These are phyloP conservation scores for Fraxinus velutina DNA, from an alignment of 305 asterid species.

Conservation along the genomic window DNA sequence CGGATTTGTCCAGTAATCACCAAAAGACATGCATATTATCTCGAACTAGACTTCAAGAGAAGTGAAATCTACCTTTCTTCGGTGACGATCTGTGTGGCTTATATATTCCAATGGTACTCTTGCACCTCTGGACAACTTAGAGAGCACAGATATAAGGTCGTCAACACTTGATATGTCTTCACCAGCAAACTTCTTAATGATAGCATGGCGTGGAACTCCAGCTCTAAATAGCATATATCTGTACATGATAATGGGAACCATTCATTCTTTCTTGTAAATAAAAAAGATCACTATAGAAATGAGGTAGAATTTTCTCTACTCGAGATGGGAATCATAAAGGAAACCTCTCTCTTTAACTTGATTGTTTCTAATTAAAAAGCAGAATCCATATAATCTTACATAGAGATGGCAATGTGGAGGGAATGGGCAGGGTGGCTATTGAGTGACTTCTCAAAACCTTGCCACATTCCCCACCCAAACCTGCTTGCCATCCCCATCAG, in stretches of 20 bases:
- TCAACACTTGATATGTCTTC: constrained; percentile 78
- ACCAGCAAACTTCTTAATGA: constrained; percentile 94
- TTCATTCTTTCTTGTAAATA: constrained; percentile 9
- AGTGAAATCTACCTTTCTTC: constrained; percentile 69
- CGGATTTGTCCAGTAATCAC: background rate
- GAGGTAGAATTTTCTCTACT: constrained; percentile 5
- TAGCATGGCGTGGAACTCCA: constrained; percentile 94
- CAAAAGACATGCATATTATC: constrained; percentile 14
- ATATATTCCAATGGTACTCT: constrained; percentile 92
- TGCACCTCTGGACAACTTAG: constrained; percentile 88
- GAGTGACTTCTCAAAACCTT: background rate
- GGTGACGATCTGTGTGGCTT: constrained; percentile 85
- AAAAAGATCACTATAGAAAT: constrained; percentile 2
- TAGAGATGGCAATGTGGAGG: background rate
- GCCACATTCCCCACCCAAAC: background rate
- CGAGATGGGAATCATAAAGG: constrained; percentile 21
- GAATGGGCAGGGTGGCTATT: background rate
- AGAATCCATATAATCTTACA: constrained; percentile 2
- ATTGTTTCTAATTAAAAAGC: constrained; percentile 12
- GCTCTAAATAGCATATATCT: constrained; percentile 75
- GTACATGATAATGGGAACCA: constrained; percentile 17
- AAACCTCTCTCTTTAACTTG: constrained; percentile 12
- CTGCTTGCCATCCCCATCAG: background rate
- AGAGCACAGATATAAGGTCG: constrained; percentile 69
- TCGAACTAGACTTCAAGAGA: constrained; percentile 15